Conservation (phyloP, 371 early-diverging fungal species). For the Rhizopus sp. region DNA sequence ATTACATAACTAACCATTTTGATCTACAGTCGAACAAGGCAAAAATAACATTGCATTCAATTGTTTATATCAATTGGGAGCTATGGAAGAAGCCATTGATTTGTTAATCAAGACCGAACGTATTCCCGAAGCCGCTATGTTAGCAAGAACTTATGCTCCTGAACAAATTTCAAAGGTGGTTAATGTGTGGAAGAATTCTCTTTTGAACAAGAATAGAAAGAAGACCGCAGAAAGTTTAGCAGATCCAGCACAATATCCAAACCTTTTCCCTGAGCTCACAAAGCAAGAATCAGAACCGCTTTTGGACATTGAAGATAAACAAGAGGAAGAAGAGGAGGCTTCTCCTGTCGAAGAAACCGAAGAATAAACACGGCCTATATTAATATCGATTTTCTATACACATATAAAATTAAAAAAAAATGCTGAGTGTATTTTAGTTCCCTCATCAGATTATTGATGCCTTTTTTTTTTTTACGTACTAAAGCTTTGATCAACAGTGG, state of each 20-base stretch:
- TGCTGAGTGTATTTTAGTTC: too few species aligned
- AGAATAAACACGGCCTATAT: constrained; percentile 4
- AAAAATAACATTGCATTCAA: constrained; percentile 92
- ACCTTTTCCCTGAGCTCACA: constrained; percentile 79
- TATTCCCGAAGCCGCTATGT: constrained; percentile 94
- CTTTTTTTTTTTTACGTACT: too few species aligned
- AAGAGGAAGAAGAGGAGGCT: constrained; percentile 10
- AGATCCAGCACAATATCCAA: constrained; percentile 79
- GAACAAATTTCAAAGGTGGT: constrained; percentile 74
- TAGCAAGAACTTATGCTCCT: constrained; percentile 91
- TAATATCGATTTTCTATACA: background rate
- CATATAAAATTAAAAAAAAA: background rate
- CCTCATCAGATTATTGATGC: too few species aligned
- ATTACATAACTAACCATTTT: constrained; percentile 1
- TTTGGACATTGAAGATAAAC: constrained; percentile 20
- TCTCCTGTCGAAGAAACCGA: constrained; percentile 6
- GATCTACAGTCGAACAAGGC: constrained; percentile 59
- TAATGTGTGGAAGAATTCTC: constrained; percentile 77
- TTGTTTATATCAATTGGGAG: constrained; percentile 74
- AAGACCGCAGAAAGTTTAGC: constrained; percentile 91
- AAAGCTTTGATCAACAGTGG: too few species aligned
- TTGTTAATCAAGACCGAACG: constrained; percentile 51
- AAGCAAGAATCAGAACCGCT: constrained; percentile 9
- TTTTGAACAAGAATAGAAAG: constrained; percentile 66
- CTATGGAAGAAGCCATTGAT: constrained; percentile 53